phyloP scores from a whole-genome alignment of 1,139 yeast species.

The Suhomyces chickasaworum region DNA sequence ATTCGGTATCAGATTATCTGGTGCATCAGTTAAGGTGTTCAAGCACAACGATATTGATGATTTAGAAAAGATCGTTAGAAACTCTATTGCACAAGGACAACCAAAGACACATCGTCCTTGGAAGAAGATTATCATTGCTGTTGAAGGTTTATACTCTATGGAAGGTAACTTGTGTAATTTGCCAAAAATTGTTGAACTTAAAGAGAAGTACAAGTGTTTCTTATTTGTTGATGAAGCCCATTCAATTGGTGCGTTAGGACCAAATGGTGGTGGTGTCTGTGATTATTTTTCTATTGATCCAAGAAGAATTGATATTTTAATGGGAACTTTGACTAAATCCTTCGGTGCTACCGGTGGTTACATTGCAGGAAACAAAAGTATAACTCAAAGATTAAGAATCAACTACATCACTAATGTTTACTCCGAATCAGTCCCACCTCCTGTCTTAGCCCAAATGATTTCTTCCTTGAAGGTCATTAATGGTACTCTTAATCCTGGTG shows the following conservation, averaged over 20 bases:
- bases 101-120: constrained; percentile 97
- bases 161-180: constrained; percentile 94
- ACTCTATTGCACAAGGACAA: constrained; percentile 94
- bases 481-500: constrained; percentile 87
- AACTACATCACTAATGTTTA: constrained; percentile 74
- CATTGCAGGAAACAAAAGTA: constrained; percentile 68
- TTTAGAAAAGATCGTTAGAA: constrained; percentile 78
- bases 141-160: constrained; percentile 97
- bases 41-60: constrained; percentile 88
- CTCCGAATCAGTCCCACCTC: constrained; percentile 87
- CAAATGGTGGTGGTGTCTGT: constrained; percentile 90
- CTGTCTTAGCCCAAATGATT: constrained; percentile 85
- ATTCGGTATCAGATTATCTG: constrained; percentile 90
- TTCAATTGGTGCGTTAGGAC: constrained; percentile 97
- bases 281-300: constrained; percentile 87
- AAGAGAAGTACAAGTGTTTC: constrained; percentile 85
- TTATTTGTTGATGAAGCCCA: constrained; percentile 97
- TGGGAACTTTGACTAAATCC: constrained; percentile 98
- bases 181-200: constrained; percentile 73
- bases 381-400: constrained; percentile 74
- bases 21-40: constrained; percentile 90
- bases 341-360: constrained; percentile 99
- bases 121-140: constrained; percentile 90
- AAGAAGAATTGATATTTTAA: constrained; percentile 72
- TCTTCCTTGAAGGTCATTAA: constrained; percentile 76